Base-by-base conservation (phyloP, 1,284 basidiomycete species). In the Trametes pubescens region DNA sequence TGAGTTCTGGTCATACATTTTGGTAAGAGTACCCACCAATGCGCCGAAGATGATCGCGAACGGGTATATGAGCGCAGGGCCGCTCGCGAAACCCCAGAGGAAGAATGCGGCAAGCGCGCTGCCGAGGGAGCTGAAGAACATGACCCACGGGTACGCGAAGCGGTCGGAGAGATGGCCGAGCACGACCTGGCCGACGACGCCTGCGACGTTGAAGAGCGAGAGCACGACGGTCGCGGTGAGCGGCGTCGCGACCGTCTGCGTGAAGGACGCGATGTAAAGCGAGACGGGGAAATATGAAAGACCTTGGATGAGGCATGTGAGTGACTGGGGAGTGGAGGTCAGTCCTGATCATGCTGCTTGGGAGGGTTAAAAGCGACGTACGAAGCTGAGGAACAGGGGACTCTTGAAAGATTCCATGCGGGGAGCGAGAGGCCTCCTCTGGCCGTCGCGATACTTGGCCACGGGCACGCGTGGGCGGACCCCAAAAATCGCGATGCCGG, bases 241-340 rank as follows among this genome's bases (percentile, higher is more conserved):
- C n/a, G 71, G 69, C 16, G 71, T 69, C 21, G 72, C 68, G 32
- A 74, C 61, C 24, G 68, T 55, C 34, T 69, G 69, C 22, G 72
- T 69, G 69, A 70, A 74, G 32, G 72, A 65, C 44, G 72, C 68
- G 51, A 74, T 73, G 64, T 75, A 74, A 13, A 74, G 70, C 40
- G 73, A 75, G 40, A 73, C 74, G 24, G 72, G 72, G 70, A 73
- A 73, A 63, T 71, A 74, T 0, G 71, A 72, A 8, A 75, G 62
- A 11, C 72, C 72, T 66, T 75, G 73, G 21, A 75, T 59, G 52
- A 70, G 63, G 48, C 65, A 67, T 26, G 71, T 69, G 38, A 66
- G 60, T 16, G 66, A 52, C 73, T 73, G 40, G 16, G 14, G 0
- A 32, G 8, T 14, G 8, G 13, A 5, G 2, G 16, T 44, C 26